Evolutionary conservation across 169 alveolate species (phyloP), one percentile per base, ranked within the genome.

Genomic region (Plasmodium relictum): DNA sequence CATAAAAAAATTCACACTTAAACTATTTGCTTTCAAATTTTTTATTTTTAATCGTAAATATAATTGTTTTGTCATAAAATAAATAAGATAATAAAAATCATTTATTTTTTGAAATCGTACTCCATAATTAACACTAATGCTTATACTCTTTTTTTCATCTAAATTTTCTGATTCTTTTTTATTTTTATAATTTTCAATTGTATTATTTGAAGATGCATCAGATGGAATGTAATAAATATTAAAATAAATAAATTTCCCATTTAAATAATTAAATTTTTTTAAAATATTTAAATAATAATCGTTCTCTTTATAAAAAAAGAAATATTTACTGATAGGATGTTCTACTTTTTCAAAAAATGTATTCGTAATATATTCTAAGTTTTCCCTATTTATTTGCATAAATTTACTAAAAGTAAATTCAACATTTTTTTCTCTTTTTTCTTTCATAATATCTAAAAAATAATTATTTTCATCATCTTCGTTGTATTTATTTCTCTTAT

Each of bases 11-110:
- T 65, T 16, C 7, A 80, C 80, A 26, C 52, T 20, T 65, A 80
- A 20, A 80, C 22, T 4, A 41, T 80, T 80, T 8, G 90, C 80
- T 52, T 80, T 80, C 52, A 52, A 41, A 18, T 66, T 80, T 52
- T 66, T 80, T 50, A 80, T 80, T 66, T 69, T 65, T 66, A 80
- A 52, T 9, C 90, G 70, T 52, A 80, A 41, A 80, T 80, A 80
- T 18, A 80, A 66, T 37, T 80, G 90, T 42, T 80, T 80, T 0
- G 90, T 66, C 90, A 80, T 80, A 42, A 66, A 80, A 80, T 80
- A 80, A 26, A 80, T 80, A 14, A 80, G 80, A 66, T 37, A 80
- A 80, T 80, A 80, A 80, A 80, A 80, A 68, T 80, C 90, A 42
- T 80, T 80, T 26, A 80, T 80, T 48, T 80, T 50, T 48, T 63